Conservation (phyloP, 805 yeast genomes). For the Hanseniaspora clermontiae region DNA sequence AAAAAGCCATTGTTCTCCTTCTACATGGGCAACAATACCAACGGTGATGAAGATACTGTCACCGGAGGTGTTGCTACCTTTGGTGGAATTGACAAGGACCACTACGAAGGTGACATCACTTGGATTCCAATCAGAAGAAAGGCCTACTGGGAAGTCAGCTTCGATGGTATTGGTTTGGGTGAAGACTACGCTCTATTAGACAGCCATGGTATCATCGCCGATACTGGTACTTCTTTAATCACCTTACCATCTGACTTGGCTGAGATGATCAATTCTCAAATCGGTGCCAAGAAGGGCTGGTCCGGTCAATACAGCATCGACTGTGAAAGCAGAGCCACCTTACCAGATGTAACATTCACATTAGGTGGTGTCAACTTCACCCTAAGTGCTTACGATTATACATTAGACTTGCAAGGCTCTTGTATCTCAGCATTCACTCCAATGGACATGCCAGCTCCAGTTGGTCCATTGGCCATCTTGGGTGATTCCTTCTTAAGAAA, state of each 20-base stretch:
- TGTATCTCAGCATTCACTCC: constrained; percentile 95
- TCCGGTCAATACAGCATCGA: constrained; percentile 92
- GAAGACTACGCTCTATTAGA: constrained; percentile 76
- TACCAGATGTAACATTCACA: constrained; percentile 87
- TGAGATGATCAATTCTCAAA: constrained; percentile 85
- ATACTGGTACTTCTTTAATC: constrained; percentile 94
- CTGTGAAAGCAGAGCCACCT: constrained; percentile 66
- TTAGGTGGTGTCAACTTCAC: constrained; percentile 87
- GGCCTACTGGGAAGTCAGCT: constrained; percentile 98
- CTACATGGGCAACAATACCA: constrained; percentile 57
- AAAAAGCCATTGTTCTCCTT: constrained; percentile 82
- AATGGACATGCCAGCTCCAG: constrained; percentile 93
- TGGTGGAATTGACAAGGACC: constrained; percentile 78
- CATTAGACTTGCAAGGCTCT: constrained; percentile 84
- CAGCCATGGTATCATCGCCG: constrained; percentile 90
- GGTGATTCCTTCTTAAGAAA: constrained; percentile 97
- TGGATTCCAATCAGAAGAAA: constrained; percentile 98
- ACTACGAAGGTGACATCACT: constrained; percentile 70
- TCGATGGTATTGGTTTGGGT: constrained; percentile 84
- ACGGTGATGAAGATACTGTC: constrained; percentile 43
- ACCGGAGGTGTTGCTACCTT: constrained; percentile 88
- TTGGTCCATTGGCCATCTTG: constrained; percentile 89
- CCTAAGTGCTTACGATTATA: constrained; percentile 79
- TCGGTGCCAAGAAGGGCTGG: constrained; percentile 96
- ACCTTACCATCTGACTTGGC: constrained; percentile 92